A percentile compares a stretch with the other conserved stretches of the same genome.
phyloP scores from a whole-genome alignment of 179 eudicot species.

The Vitellaria paradoxa region DNA sequence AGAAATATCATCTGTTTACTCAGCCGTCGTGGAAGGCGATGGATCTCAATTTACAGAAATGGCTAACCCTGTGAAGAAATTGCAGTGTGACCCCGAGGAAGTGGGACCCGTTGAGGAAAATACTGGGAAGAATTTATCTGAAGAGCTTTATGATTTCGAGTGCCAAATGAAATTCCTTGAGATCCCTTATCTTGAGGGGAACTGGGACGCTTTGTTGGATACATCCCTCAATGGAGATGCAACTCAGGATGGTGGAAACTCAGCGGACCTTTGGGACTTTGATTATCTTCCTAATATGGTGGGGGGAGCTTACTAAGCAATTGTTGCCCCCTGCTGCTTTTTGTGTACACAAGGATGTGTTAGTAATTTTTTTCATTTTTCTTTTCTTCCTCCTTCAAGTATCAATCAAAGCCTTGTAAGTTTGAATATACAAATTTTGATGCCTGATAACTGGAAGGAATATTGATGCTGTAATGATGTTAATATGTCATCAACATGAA shows the following conservation, averaged over 20 bases:
- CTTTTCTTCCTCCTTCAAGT: neutral
- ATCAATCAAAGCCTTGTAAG: no score
- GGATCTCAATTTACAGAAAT: conserved; percentile 43
- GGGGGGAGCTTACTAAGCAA: conserved; percentile 41
- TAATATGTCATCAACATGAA: no score
- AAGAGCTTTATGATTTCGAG: conserved; percentile 63
- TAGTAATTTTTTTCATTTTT: conserved; percentile 31
- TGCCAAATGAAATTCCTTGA: conserved; percentile 59
- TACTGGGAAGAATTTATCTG: conserved; percentile 28
- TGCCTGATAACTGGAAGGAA: no score
- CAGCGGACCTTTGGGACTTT: conserved; percentile 63
- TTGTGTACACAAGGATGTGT: conserved; percentile 56
- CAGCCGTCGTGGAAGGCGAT: conserved; percentile 44
- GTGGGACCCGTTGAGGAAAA: conserved; percentile 32
- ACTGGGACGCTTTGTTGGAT: conserved; percentile 60
- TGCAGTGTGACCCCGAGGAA: conserved; percentile 33
- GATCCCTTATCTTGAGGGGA: conserved; percentile 61
- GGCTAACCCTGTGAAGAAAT: conserved; percentile 51
- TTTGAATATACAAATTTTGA: no score
- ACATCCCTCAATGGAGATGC: conserved; percentile 55
- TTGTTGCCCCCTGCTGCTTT: conserved; percentile 12
- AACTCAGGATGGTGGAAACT: conserved; percentile 42
- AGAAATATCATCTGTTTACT: conserved; percentile 72
- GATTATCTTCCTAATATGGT: conserved; percentile 50
- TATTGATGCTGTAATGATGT: no score